Conservation (phyloP, 208 protist genomes). For the Phytomonas francai region DNA sequence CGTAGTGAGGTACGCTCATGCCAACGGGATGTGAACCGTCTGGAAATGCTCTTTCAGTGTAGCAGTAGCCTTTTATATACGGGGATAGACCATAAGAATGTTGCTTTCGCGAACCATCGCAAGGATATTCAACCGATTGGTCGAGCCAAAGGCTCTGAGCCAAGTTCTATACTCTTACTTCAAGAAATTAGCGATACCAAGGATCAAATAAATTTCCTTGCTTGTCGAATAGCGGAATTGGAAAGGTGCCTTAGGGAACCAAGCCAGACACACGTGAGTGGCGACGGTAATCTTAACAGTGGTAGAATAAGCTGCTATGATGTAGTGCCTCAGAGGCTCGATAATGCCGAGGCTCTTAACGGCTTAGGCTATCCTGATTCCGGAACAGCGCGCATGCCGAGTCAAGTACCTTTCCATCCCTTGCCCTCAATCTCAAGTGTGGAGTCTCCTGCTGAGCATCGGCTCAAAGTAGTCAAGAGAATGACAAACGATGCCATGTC, state of each 20-base stretch:
- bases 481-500: not conserved
- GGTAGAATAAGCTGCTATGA: not conserved
- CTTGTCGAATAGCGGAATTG: not conserved
- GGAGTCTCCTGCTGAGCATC: not conserved
- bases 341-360: not conserved
- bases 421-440: not conserved
- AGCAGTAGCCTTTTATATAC: conserved; percentile 1
- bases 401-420: not conserved
- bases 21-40: conserved; percentile 59
- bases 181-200: not conserved
- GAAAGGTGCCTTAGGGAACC: not conserved
- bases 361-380: not conserved
- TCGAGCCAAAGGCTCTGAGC: not conserved
- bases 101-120: not conserved
- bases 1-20: conserved; percentile 49
- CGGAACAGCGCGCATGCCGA: not conserved
- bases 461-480: not conserved
- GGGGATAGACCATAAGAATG: not conserved
- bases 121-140: not conserved
- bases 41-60: conserved; percentile 65
- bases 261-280: not conserved
- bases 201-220: not conserved
- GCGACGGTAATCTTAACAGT: not conserved
- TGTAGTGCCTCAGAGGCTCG: not conserved
- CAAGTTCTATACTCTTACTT: not conserved